A percentile compares a stretch with the other conserved stretches of the same genome.
These are phyloP conservation scores for Rubia yunnanensis DNA, from an alignment of 257 asterid genomes.

Conservation along the genomic window DNA sequence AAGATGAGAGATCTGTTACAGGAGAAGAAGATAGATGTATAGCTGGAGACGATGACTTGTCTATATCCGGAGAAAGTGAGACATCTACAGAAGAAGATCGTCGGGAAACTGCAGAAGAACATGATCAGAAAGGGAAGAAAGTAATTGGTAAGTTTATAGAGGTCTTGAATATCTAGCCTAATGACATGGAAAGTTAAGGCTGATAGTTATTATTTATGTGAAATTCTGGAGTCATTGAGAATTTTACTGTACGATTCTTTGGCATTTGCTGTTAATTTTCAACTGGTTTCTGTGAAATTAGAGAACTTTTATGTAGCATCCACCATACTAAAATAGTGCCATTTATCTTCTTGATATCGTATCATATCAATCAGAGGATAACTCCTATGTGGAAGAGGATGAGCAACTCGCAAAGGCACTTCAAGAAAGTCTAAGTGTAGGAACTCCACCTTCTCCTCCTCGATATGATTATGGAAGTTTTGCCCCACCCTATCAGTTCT, in stretches of 20 bases:
- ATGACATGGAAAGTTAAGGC: neutral
- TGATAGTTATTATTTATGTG: neutral
- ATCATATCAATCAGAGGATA: slow-evolving; percentile 38
- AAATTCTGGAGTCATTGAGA: neutral
- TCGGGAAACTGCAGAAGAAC: slow-evolving; percentile 15
- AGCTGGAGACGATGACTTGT: neutral
- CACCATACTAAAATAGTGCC: neutral
- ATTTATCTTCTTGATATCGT: neutral
- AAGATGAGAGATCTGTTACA: neutral
- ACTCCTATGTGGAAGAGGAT: slow-evolving; percentile 70
- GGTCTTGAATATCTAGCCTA: slow-evolving; percentile 12
- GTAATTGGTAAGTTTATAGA: slow-evolving; percentile 47
- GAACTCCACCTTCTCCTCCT: slow-evolving; percentile 67
- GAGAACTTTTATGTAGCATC: neutral
- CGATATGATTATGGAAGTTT: slow-evolving; percentile 55
- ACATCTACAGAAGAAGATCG: slow-evolving; percentile 13
- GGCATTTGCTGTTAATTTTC: neutral
- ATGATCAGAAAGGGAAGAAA: slow-evolving; percentile 69
- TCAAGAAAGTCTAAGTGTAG: slow-evolving; percentile 75
- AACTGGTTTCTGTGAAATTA: neutral
- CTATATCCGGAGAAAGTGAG: neutral
- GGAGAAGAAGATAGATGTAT: slow-evolving; percentile 11
- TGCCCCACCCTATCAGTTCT: slow-evolving; percentile 43
- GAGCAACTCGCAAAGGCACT: slow-evolving; percentile 88
- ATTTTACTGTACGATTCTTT: neutral